Evolutionary conservation across 2,329 filamentous ascomycete species (phyloP), one percentile per base, ranked within the genome.

Genomic region (Ophiostoma ips): DNA sequence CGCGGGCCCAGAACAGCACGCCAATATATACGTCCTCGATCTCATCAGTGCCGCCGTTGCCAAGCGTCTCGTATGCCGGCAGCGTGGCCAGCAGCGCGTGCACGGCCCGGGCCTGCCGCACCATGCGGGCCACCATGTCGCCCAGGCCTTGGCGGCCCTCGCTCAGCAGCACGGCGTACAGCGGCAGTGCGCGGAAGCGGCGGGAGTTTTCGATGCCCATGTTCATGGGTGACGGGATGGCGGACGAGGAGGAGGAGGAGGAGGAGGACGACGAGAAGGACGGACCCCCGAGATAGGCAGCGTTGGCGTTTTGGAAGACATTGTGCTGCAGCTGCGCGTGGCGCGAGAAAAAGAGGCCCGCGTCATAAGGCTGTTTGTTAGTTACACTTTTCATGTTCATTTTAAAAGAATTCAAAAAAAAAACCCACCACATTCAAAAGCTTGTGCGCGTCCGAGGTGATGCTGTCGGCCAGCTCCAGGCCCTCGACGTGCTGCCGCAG

Each of bases 141-240:
- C 71, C 69, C 56, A 94, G 77, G 0, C 87, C 88, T 0, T 71
- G 62, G 2, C 71, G 71, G 1, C 90, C 90, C 58, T 92, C 83
- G 44, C 83, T 82, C 18, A 83, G 63, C 2, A 95, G 72, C 0
- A 82, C 84, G 11, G 87, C 81, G 61, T 95, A 95, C 9, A 87
- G 84, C 0, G 90, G 89, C n/a, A 95, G 70, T 0, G 89, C 89
- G 49, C 90, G 79, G 69, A 95, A 94, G 6, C 89, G 82, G 36
- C 89, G 79, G 2, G 88, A 95, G 65, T 95, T 95, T 59, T 95
- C 89, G 18, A 95, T 71, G 18, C 88, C 87, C 51, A 92, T 78
- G 64, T 95, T 90, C 15, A 94, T 69, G 0, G 89, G 89, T 3
- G 84, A 89, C n/a, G 81, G 79, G 54, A 92, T 83, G 37, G 18